These are phyloP conservation scores for Aspergillus fumigatiaffinis DNA, from an alignment of 2,329 filamentous ascomycete genomes.

Conservation along the genomic window DNA sequence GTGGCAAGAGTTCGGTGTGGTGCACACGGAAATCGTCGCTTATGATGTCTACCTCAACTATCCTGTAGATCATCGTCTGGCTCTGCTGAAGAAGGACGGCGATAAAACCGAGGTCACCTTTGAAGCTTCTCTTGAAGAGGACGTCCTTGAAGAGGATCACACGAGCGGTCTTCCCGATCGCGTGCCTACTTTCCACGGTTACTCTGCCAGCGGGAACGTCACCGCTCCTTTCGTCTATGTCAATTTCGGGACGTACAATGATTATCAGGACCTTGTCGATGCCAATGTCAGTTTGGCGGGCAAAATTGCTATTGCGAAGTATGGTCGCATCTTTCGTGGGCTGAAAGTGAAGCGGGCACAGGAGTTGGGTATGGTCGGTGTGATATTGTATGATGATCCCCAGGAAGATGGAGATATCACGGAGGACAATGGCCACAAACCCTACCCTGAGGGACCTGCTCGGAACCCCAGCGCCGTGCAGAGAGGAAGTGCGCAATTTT, in stretches of 20 bases:
- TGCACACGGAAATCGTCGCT: constrained; percentile 54
- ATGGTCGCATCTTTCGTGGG: constrained; percentile 82
- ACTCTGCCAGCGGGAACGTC: constrained; percentile 87
- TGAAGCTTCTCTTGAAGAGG: constrained; percentile 77
- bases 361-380: constrained; percentile 84
- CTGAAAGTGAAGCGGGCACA: constrained; percentile 91
- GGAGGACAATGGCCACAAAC: constrained; percentile 71
- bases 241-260: constrained; percentile 83
- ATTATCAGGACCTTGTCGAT: constrained; percentile 75
- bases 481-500: constrained; percentile 77
- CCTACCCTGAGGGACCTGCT: constrained; percentile 82
- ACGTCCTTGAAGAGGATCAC: constrained; percentile 76
- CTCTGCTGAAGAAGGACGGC: constrained; percentile 54
- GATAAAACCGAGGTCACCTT: constrained; percentile 58
- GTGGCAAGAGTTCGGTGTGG: constrained; percentile 68
- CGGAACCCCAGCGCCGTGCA: constrained; percentile 86
- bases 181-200: constrained; percentile 90
- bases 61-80: constrained; percentile 66
- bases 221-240: constrained; percentile 83
- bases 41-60: constrained; percentile 80
- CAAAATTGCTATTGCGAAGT: constrained; percentile 83
- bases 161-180: constrained; percentile 69
- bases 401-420: constrained; percentile 82
- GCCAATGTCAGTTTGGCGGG: constrained; percentile 73
- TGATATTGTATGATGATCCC: constrained; percentile 80